Conservation (phyloP, 2,329 filamentous ascomycete species). For the Colletotrichum sp. region DNA sequence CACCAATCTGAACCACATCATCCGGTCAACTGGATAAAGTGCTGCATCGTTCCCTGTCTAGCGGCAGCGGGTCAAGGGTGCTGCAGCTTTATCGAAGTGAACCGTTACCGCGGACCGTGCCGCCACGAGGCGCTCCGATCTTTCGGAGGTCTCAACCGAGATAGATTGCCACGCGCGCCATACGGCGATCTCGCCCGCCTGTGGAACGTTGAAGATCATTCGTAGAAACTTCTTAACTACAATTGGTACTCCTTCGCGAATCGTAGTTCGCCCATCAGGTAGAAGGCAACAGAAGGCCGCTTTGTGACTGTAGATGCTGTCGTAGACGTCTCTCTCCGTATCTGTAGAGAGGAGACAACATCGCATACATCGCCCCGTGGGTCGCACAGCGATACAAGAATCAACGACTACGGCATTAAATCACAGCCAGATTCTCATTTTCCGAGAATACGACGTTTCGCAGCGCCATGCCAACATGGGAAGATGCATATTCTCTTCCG, state of each 20-base stretch:
- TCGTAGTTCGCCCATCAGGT: not conserved
- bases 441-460: not conserved
- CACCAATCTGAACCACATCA: not conserved
- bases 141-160: not conserved
- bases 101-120: conserved; percentile 3
- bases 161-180: not conserved
- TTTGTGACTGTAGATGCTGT: not conserved
- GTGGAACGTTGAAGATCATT: not conserved
- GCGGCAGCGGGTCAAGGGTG: not conserved
- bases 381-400: not conserved
- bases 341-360: not conserved
- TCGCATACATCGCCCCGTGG: not conserved
- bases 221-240: not conserved
- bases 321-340: not conserved
- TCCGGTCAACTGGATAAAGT: not conserved
- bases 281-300: not conserved
- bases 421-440: not conserved
- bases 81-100: not conserved
- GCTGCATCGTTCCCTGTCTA: conserved; percentile 15
- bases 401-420: not conserved
- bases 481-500: not conserved
- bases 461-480: not conserved
- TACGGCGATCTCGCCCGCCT: not conserved
- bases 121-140: not conserved
- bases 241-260: not conserved